Conservation (phyloP, 2,329 filamentous ascomycete species). For the Arthrobotrys iridis region DNA sequence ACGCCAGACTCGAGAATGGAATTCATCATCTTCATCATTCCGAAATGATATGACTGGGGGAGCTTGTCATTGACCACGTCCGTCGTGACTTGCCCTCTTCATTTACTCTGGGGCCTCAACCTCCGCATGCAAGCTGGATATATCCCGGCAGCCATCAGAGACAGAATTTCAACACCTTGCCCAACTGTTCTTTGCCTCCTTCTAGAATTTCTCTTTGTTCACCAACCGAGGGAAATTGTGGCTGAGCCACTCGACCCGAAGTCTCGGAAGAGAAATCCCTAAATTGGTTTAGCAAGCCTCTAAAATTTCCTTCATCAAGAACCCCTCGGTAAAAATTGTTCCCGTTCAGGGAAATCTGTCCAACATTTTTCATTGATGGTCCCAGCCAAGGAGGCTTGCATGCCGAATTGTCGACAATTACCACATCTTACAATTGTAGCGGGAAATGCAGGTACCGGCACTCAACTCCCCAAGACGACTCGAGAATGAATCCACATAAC, state of each 20-base stretch:
- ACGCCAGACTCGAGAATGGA: background rate
- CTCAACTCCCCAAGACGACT: too few relatives aligned
- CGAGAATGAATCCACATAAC: too few relatives aligned
- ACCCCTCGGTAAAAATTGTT: conserved; percentile 17
- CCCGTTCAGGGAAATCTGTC: conserved; percentile 25
- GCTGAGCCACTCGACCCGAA: conserved; percentile 42
- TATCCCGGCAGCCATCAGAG: too few relatives aligned
- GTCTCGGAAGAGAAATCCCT: conserved; percentile 32
- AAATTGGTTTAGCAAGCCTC: conserved; percentile 5
- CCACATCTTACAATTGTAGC: too few relatives aligned
- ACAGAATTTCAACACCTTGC: background rate
- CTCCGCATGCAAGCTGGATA: too few relatives aligned
- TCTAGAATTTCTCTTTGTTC: conserved; percentile 19
- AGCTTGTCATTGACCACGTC: too few relatives aligned
- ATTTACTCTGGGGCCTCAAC: too few relatives aligned
- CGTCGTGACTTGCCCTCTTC: too few relatives aligned
- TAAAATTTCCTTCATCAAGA: background rate
- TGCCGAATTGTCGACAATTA: too few relatives aligned
- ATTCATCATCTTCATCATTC: conserved; percentile 2
- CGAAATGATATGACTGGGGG: conserved; percentile 29
- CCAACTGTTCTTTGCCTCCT: conserved; percentile 11
- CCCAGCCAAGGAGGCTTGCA: background rate
- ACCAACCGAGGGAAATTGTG: conserved; percentile 19
- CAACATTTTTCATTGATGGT: background rate
- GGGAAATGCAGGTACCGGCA: too few relatives aligned